A percentile compares a stretch with the other conserved stretches of the same genome.
Evolutionary conservation across 352 stramenopile species (phyloP).

Genomic region (Phytophthora pisi): DNA sequence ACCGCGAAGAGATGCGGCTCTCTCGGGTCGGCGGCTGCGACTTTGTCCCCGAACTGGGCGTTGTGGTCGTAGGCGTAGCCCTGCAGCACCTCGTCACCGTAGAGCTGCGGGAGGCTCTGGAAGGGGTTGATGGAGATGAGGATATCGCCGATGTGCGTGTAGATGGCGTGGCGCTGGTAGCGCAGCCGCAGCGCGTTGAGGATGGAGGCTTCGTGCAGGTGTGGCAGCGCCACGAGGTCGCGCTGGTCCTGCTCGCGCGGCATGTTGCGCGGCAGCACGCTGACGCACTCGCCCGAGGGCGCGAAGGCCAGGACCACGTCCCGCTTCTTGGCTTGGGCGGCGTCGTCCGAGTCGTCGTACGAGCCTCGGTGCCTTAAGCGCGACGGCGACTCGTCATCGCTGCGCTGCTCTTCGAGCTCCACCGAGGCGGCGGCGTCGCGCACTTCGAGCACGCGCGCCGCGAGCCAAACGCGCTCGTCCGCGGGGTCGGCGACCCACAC

Average conservation of each 20-base stretch:
- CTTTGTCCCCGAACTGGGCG: conserved; percentile 13
- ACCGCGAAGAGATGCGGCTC: conserved; percentile 81
- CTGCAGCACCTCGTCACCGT: conserved; percentile 58
- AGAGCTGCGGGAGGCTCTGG: conserved; percentile 73
- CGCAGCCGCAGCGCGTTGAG: conserved; percentile 77
- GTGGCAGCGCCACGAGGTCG: conserved; percentile 81
- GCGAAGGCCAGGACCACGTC: conserved; percentile 48
- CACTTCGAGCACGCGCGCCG: conserved; percentile 46
- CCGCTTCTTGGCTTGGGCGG: conserved; percentile 14
- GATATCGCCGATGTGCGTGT: conserved; percentile 88
- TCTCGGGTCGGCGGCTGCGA: conserved; percentile 12
- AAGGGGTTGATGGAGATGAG: conserved; percentile 90
- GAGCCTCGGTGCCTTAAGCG: conserved; percentile 13
- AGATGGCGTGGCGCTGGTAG: conserved; percentile 85
- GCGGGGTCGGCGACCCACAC: conserved; percentile 72
- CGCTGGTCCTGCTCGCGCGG: conserved; percentile 65
- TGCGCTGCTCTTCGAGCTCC: conserved; percentile 25
- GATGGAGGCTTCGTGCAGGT: conserved; percentile 87
- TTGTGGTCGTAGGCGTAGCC: conserved; percentile 47
- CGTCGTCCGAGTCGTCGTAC: conserved; percentile 18
- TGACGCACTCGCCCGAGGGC: conserved; percentile 57
- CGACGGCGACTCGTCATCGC: conserved; percentile 11
- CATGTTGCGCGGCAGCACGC: conserved; percentile 77
- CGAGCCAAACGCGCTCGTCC: conserved; percentile 65
- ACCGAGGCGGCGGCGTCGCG: conserved; percentile 22